phyloP scores from a whole-genome alignment of 331 rosid species.

The Erythrophleum ivorense region DNA sequence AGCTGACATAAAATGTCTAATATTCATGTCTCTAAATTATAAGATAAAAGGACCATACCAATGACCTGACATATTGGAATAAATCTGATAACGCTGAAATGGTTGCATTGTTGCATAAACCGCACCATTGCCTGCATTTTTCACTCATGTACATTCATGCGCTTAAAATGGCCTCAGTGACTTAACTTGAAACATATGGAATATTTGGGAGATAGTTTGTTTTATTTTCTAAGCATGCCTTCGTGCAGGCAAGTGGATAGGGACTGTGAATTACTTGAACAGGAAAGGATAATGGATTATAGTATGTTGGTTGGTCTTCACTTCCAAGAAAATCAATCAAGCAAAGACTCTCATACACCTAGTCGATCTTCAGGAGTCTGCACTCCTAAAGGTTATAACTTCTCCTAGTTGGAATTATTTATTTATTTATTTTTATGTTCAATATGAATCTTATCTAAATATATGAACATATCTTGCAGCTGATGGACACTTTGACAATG shows the following conservation, averaged over 20 bases:
- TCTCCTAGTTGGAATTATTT: constrained; percentile 7
- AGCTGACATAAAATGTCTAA: background rate
- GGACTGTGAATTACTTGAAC: constrained; percentile 96
- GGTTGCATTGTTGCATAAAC: background rate
- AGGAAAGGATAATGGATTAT: constrained; percentile 97
- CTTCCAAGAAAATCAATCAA: constrained; percentile 63
- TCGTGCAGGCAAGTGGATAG: constrained; percentile 88
- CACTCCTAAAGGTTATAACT: constrained; percentile 59
- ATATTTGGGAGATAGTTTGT: constrained; percentile 22
- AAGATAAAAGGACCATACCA: constrained; percentile 2
- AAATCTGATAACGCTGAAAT: background rate
- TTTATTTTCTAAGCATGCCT: constrained; percentile 34
- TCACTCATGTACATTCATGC: background rate
- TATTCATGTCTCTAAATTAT: background rate
- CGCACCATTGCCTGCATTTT: constrained; percentile 1
- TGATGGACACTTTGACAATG: constrained; percentile 43
- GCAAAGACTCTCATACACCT: constrained; percentile 46
- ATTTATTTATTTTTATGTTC: constrained; percentile 2
- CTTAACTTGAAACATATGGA: background rate
- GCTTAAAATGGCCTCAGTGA: background rate
- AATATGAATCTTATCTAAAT: constrained; percentile 35
- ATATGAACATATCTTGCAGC: constrained; percentile 45
- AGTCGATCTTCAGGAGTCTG: constrained; percentile 44
- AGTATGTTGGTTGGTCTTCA: constrained; percentile 96
- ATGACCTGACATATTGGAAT: background rate